Percentiles rank a stretch among this genome's conserved stretches.
Evolutionary conservation across 129 eudicot genomes (phyloP).

Genomic region (Mikania micrantha): DNA sequence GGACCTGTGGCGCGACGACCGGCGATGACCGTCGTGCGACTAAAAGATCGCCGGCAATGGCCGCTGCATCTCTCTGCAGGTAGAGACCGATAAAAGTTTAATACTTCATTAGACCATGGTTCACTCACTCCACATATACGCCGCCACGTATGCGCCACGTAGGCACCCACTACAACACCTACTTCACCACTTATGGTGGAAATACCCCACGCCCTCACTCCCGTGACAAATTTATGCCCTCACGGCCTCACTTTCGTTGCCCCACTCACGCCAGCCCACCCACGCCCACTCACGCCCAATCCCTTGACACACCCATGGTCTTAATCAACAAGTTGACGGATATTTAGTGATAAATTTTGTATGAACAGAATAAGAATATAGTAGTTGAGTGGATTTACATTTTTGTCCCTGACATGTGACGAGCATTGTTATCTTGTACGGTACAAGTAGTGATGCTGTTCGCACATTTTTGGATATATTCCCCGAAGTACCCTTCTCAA

Average conservation of each 20-base stretch:
- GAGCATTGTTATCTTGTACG: not conserved
- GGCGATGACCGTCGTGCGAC: not conserved
- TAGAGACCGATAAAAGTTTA: too few relatives aligned
- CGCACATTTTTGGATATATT: not conserved
- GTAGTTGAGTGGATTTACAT: constrained; percentile 9
- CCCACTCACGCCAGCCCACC: too few relatives aligned
- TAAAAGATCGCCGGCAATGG: constrained; percentile 11
- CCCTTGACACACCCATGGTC: too few relatives aligned
- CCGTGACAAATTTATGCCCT: too few relatives aligned
- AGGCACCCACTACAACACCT: too few relatives aligned
- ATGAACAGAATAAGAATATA: not conserved
- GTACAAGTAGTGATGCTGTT: not conserved
- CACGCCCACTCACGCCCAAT: too few relatives aligned
- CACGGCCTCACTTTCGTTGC: too few relatives aligned
- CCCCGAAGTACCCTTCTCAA: not conserved
- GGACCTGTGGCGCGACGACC: not conserved
- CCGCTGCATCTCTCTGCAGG: constrained; percentile 14
- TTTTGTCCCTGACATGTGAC: not conserved
- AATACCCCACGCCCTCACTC: too few relatives aligned
- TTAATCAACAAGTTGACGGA: not conserved
- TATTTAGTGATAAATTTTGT: constrained; percentile 3
- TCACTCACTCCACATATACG: too few relatives aligned
- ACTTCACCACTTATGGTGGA: too few relatives aligned
- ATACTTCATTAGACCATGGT: too few relatives aligned
- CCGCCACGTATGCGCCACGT: too few relatives aligned